phyloP scores from a whole-genome alignment of 352 stramenopile species.

The Globisporangium splendens region DNA sequence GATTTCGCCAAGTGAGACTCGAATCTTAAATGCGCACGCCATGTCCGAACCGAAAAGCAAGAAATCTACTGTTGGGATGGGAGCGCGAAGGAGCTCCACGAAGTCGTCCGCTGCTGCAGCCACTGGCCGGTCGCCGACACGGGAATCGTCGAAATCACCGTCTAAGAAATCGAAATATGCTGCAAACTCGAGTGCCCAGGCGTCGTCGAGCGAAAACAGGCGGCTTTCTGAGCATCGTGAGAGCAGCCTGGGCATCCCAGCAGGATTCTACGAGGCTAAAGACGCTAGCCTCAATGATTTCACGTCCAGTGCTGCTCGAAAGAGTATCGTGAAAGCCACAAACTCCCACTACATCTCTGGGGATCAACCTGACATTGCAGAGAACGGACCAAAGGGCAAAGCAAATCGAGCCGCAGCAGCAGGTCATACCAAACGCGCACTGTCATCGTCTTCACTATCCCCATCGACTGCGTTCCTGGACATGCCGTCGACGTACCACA shows the following conservation, averaged over 20 bases:
- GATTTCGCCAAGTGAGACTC: too few species aligned
- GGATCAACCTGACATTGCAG: not conserved
- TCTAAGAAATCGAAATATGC: not conserved
- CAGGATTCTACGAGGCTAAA: not conserved
- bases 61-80: not conserved
- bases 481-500: slow-evolving; percentile 37
- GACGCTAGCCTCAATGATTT: not conserved
- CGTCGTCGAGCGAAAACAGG: not conserved
- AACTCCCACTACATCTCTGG: not conserved
- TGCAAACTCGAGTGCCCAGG: not conserved
- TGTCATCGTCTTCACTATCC: too few species aligned
- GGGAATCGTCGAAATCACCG: not conserved
- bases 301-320: not conserved
- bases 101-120: not conserved
- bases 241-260: not conserved
- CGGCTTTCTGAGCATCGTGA: not conserved
- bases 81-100: not conserved
- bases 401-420: not conserved
- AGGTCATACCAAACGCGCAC: not conserved
- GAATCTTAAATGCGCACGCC: too few species aligned
- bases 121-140: too few species aligned
- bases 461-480: not conserved
- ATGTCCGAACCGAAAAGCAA: not conserved
- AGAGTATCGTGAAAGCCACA: not conserved
- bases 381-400: not conserved